Percentiles rank a stretch among this genome's conserved stretches.
phyloP scores from a whole-genome alignment of 176 grass and related monocot species.

The Carex scoparia region DNA sequence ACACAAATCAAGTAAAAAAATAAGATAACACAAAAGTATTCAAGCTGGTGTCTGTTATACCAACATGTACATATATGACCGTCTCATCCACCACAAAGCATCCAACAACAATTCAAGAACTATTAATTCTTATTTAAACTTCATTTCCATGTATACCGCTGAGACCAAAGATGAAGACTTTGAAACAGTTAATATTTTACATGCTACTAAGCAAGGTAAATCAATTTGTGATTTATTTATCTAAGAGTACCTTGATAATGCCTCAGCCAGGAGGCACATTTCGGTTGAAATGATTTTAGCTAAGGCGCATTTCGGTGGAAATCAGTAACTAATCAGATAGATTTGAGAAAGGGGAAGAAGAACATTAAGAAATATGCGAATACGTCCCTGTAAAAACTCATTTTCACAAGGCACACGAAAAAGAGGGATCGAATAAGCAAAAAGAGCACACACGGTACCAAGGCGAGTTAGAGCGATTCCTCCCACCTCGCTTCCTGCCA shows the following conservation, averaged over 20 bases:
- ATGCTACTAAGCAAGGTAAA: neutral
- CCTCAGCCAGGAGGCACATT: conserved; percentile 76
- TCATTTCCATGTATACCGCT: neutral
- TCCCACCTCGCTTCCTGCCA: no score
- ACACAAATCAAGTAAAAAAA: neutral
- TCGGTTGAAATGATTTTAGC: conserved; percentile 21
- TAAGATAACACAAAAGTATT: neutral
- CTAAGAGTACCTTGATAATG: conserved; percentile 51
- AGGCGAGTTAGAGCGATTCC: no score
- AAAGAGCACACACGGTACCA: no score
- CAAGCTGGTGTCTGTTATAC: neutral
- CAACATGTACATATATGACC: neutral
- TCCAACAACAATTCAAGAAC: neutral
- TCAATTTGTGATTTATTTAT: neutral
- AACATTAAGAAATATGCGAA: no score
- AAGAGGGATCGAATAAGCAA: no score
- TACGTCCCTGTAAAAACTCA: no score
- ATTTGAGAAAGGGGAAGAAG: no score
- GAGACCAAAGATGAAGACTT: neutral
- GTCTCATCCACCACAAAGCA: neutral
- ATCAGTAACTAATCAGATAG: no score
- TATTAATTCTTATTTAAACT: neutral
- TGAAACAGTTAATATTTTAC: neutral
- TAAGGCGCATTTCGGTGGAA: conserved; percentile 50
- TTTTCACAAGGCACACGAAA: no score